These are phyloP conservation scores for Chaetoceros muelleri DNA, from an alignment of 108 stramenopile species.

Conservation along the genomic window DNA sequence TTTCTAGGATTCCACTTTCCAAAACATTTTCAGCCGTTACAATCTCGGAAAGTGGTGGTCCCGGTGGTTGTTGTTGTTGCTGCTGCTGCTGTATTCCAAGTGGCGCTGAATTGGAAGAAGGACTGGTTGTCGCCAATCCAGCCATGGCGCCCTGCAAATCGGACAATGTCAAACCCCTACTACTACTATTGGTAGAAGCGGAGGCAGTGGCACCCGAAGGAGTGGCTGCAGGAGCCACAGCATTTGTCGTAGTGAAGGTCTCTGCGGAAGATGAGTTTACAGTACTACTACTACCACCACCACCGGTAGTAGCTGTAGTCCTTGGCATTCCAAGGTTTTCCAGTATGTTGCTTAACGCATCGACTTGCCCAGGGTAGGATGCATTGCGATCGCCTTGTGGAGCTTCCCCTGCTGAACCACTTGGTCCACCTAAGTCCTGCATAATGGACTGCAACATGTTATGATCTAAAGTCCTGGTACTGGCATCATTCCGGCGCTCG, in stretches of 20 bases:
- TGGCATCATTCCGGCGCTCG: background rate
- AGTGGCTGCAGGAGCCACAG: constrained; percentile 1
- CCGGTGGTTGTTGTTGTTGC: constrained; percentile 10
- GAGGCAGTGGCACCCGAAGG: constrained; percentile 9
- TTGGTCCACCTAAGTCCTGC: constrained; percentile 19
- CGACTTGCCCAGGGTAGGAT: constrained; percentile 48
- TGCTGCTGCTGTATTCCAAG: constrained; percentile 2
- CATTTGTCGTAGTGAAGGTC: constrained; percentile 1
- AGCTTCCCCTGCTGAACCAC: constrained; percentile 24
- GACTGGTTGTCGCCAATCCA: constrained; percentile 30
- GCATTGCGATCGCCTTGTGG: too few relatives aligned
- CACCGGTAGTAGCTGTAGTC: constrained; percentile 16
- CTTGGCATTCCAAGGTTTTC: constrained; percentile 77
- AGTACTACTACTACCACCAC: constrained; percentile 12
- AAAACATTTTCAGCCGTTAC: constrained; percentile 38
- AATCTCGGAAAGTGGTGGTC: constrained; percentile 50
- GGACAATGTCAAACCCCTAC: constrained; percentile 45
- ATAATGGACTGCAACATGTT: constrained; percentile 19
- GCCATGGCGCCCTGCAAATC: constrained; percentile 78
- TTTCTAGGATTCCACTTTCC: constrained; percentile 32
- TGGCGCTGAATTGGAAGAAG: background rate
- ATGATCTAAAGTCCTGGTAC: constrained; percentile 9
- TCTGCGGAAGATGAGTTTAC: too few relatives aligned
- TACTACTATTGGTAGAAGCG: constrained; percentile 7
- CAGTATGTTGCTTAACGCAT: constrained; percentile 69